phyloP scores from a whole-genome alignment of 768 basidiomycete genomes.

The Postia placenta region DNA sequence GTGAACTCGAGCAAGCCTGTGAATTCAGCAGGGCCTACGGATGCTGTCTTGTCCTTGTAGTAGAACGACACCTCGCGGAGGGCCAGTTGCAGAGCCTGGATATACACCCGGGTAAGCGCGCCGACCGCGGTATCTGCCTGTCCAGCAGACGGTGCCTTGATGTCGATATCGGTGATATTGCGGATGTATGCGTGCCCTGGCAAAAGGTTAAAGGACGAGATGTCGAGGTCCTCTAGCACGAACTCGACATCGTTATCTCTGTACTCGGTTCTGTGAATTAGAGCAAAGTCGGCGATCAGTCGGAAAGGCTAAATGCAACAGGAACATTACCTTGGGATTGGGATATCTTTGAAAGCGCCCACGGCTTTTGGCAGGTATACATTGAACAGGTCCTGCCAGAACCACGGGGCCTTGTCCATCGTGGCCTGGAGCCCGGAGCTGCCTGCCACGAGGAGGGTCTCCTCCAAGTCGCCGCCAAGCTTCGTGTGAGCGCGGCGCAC shows the following conservation, averaged over 20 bases:
- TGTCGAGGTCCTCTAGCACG: constrained; percentile 67
- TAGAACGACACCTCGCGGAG: constrained; percentile 69
- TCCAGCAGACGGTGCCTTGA: constrained; percentile 34
- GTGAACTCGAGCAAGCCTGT: constrained; percentile 57
- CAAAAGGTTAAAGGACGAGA: constrained; percentile 59
- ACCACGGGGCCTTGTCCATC: constrained; percentile 62
- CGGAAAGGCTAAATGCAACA: background rate
- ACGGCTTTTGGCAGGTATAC: constrained; percentile 65
- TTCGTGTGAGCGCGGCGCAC: constrained; percentile 42
- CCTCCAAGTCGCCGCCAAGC: constrained; percentile 44
- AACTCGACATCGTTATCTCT: constrained; percentile 65
- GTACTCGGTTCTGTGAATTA: constrained; percentile 53
- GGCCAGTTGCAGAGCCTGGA: constrained; percentile 58
- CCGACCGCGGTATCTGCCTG: constrained; percentile 47
- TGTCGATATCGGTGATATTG: constrained; percentile 61
- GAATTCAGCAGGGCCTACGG: constrained; percentile 48
- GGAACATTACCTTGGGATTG: constrained; percentile 54
- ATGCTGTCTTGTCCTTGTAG: constrained; percentile 55
- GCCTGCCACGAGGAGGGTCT: constrained; percentile 33
- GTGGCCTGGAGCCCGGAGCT: constrained; percentile 42
- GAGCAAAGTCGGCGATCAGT: background rate
- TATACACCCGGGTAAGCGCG: constrained; percentile 57
- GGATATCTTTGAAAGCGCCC: constrained; percentile 48
- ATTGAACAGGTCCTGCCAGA: constrained; percentile 78
- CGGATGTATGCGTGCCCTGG: constrained; percentile 69